phyloP scores from a whole-genome alignment of 331 rosid species.

The Cydonia oblonga region DNA sequence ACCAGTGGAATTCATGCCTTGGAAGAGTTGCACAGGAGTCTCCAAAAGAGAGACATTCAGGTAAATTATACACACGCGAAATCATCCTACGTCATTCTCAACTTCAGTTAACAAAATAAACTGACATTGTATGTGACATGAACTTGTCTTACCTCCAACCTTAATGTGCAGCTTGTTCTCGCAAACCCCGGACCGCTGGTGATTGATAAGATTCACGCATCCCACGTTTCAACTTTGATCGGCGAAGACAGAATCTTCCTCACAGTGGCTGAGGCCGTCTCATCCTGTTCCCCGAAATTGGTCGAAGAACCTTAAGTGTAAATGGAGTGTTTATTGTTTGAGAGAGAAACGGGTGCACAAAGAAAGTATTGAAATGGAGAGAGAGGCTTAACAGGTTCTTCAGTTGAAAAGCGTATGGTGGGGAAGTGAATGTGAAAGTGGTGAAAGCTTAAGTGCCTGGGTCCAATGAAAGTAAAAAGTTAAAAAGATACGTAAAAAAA shows the following conservation, averaged over 20 bases:
- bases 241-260: constrained; percentile 77
- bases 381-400: constrained; percentile 5
- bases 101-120: neutral
- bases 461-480: constrained; percentile 14
- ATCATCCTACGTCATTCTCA: neutral
- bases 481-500: neutral
- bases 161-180: constrained; percentile 56
- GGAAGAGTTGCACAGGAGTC: constrained; percentile 66
- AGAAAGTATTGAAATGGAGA: neutral
- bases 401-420: constrained; percentile 4
- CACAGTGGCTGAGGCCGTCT: constrained; percentile 77
- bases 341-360: constrained; percentile 1
- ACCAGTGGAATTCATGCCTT: constrained; percentile 92
- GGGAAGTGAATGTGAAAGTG: constrained; percentile 2
- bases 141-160: constrained; percentile 5
- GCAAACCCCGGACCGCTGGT: constrained; percentile 82
- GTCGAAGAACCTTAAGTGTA: constrained; percentile 39
- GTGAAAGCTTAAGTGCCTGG: neutral
- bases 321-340: neutral
- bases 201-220: constrained; percentile 63
- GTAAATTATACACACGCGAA: constrained; percentile 15
- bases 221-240: constrained; percentile 38
- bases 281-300: constrained; percentile 51
- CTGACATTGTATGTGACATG: neutral
- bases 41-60: constrained; percentile 60